Conservation (phyloP, 2,329 filamentous ascomycete species). For the Alternaria ethzedia region DNA sequence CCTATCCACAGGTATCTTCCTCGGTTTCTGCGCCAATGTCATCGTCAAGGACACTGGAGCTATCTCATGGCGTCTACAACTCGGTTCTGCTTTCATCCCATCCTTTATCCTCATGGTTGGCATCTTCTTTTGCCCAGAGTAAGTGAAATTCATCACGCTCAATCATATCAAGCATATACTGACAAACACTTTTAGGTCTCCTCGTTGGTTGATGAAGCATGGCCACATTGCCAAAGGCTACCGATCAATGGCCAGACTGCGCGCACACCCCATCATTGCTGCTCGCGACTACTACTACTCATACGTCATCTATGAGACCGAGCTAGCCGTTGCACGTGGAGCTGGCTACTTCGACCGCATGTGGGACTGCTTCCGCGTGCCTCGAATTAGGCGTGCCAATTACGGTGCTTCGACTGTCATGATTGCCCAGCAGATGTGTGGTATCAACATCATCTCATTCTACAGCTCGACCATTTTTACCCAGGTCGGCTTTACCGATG, state of each 20-base stretch:
- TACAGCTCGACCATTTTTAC: constrained; percentile 82
- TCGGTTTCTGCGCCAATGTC: constrained; percentile 58
- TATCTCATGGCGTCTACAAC: constrained; percentile 47
- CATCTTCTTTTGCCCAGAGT: constrained; percentile 48
- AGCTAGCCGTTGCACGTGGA: constrained; percentile 41
- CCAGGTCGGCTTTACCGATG: constrained; percentile 32
- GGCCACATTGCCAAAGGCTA: constrained; percentile 52
- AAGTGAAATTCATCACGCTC: background rate
- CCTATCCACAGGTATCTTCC: constrained; percentile 43
- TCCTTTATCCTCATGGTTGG: constrained; percentile 45
- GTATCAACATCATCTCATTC: constrained; percentile 76
- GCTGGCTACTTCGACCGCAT: constrained; percentile 52
- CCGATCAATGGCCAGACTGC: constrained; percentile 55
- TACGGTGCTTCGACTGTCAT: constrained; percentile 50
- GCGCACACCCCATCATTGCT: constrained; percentile 43
- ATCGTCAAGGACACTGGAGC: constrained; percentile 51
- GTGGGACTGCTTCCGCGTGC: constrained; percentile 55
- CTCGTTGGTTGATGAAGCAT: constrained; percentile 50
- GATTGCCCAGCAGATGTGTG: constrained; percentile 50
- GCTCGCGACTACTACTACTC: constrained; percentile 49
- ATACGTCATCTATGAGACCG: constrained; percentile 45
- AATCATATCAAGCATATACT: background rate
- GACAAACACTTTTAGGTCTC: constrained; percentile 25
- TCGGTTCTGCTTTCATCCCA: constrained; percentile 50
- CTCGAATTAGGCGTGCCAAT: constrained; percentile 47